phyloP scores from a whole-genome alignment of 768 basidiomycete genomes.

The Daedaleopsis nitida region DNA sequence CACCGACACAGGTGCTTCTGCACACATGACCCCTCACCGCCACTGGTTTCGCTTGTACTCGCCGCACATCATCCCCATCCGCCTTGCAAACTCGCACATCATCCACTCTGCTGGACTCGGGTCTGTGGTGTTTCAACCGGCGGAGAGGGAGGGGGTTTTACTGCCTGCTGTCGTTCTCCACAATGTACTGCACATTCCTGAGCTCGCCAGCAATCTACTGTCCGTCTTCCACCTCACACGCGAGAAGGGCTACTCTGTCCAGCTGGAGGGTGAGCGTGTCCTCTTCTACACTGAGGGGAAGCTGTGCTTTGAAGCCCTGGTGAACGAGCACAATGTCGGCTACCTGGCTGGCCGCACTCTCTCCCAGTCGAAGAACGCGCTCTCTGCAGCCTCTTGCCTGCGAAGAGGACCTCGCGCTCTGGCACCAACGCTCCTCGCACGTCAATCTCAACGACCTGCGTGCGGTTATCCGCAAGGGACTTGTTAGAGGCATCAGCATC shows the following conservation, averaged over 20 bases:
- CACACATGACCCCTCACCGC: constrained; percentile 16
- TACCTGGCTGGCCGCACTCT: constrained; percentile 27
- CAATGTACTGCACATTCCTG: constrained; percentile 9
- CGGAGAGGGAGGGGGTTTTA: constrained; percentile 1
- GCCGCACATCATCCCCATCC: not conserved
- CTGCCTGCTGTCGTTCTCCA: constrained; percentile 4
- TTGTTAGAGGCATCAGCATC: constrained; percentile 30
- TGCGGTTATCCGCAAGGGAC: constrained; percentile 12
- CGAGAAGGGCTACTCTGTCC: constrained; percentile 4
- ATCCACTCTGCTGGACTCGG: not conserved
- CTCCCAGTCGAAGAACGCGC: constrained; percentile 1
- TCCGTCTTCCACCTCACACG: constrained; percentile 10
- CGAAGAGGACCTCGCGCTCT: constrained; percentile 27
- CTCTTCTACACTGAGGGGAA: constrained; percentile 11
- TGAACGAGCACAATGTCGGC: constrained; percentile 26
- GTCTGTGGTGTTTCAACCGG: constrained; percentile 23
- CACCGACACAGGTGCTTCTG: constrained; percentile 17
- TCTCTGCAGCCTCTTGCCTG: constrained; percentile 21
- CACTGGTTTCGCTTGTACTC: constrained; percentile 6
- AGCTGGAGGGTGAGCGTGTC: constrained; percentile 1
- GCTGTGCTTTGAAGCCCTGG: constrained; percentile 21
- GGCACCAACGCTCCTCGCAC: constrained; percentile 31
- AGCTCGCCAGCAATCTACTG: constrained; percentile 11
- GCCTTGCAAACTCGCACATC: constrained; percentile 1
- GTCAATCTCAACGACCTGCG: constrained; percentile 26